Conservation (phyloP, 176 grass and related monocot genomes). For the Miscanthus lutarioriparius region DNA sequence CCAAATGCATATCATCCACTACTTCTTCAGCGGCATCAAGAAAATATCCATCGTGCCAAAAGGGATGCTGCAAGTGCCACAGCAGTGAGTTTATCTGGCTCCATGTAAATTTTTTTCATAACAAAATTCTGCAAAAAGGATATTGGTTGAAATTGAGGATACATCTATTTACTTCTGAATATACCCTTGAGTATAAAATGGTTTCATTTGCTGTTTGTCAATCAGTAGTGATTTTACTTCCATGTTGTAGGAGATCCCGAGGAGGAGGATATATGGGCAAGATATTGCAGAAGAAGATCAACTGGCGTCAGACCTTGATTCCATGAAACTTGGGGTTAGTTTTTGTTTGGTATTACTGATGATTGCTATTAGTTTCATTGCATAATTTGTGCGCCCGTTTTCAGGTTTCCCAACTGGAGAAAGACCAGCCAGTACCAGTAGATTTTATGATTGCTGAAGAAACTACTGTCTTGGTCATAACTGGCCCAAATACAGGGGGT, state of each 20-base stretch:
- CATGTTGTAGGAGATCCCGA: conserved; percentile 62
- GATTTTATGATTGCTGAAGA: conserved; percentile 75
- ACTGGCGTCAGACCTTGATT: conserved; percentile 41
- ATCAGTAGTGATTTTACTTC: conserved; percentile 18
- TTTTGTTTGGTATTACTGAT: conserved; percentile 7
- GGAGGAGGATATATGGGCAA: conserved; percentile 72
- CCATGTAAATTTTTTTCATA: background rate
- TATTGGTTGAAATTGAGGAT: conserved; percentile 10
- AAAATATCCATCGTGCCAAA: conserved; percentile 56
- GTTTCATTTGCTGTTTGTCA: conserved; percentile 6
- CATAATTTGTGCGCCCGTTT: conserved; percentile 37
- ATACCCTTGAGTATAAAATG: background rate
- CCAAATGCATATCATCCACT: conserved; percentile 74
- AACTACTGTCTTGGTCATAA: conserved; percentile 76
- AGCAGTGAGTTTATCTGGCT: conserved; percentile 47
- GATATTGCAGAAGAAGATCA: conserved; percentile 49
- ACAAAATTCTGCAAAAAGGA: background rate
- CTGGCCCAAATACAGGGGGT: conserved; percentile 82
- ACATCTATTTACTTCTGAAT: conserved; percentile 8
- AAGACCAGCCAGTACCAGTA: conserved; percentile 54
- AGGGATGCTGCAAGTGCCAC: conserved; percentile 59
- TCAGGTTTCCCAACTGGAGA: conserved; percentile 68
- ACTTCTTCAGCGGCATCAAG: conserved; percentile 61
- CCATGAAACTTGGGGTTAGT: conserved; percentile 66
- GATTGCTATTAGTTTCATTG: conserved; percentile 16